A percentile compares a stretch with the other conserved stretches of the same genome.
Conservation (phyloP, 306 rosid genomes). For the Rosa chinensis region DNA sequence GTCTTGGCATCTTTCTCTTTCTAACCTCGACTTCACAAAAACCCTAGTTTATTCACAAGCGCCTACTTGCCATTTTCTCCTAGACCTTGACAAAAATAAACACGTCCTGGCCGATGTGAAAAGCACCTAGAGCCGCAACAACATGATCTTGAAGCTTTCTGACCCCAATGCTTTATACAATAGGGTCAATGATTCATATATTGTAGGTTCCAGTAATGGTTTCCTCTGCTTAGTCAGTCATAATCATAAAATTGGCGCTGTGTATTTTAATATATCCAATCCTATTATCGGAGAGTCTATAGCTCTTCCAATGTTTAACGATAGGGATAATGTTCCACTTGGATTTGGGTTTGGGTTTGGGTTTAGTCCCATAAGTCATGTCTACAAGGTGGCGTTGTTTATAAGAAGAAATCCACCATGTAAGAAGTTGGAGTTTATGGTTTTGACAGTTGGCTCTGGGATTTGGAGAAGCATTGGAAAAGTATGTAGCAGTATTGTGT, state of each 20-base stretch:
- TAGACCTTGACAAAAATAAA: not conserved
- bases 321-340: not conserved
- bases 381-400: not conserved
- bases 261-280: not conserved
- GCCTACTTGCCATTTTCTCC: not conserved
- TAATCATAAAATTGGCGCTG: not conserved
- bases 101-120: not conserved
- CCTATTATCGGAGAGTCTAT: not conserved
- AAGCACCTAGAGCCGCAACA: not conserved
- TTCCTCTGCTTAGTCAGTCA: not conserved
- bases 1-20: not conserved
- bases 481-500: not conserved
- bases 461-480: not conserved
- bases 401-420: too few species aligned
- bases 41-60: not conserved
- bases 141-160: not conserved
- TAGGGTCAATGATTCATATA: not conserved
- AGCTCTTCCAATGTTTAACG: not conserved
- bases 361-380: not conserved
- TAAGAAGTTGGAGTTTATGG: not conserved
- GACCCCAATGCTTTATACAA: not conserved
- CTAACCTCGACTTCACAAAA: not conserved
- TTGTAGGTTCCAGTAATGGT: not conserved
- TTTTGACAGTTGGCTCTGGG: not conserved
- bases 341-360: not conserved